Evolutionary conservation across 192 early-diverging fungal species (phyloP).

Genomic region (Phycomyces nitens): DNA sequence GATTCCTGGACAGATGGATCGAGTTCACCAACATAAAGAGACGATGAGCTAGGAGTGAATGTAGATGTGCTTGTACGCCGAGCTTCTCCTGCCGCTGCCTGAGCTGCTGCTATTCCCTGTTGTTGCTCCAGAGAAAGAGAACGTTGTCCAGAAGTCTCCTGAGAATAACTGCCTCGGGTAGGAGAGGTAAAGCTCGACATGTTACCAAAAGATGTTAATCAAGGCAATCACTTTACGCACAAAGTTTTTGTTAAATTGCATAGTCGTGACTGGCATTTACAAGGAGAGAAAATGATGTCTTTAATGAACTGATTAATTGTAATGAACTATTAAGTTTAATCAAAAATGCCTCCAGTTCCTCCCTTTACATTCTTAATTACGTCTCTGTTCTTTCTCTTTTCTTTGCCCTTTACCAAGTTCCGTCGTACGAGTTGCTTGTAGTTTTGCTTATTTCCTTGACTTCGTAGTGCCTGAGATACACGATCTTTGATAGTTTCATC

Average conservation of each 20-base stretch:
- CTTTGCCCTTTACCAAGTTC: slow-evolving; percentile 51
- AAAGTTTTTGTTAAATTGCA: background rate
- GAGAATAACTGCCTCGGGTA: background rate
- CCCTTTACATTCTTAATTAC: slow-evolving; percentile 27
- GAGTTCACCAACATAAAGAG: slow-evolving; percentile 88
- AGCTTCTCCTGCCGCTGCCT: slow-evolving; percentile 11
- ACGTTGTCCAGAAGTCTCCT: background rate
- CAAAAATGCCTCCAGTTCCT: slow-evolving; percentile 33
- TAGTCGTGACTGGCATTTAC: background rate
- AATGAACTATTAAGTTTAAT: slow-evolving; percentile 3
- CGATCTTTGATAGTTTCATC: slow-evolving; percentile 49
- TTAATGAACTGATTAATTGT: no score
- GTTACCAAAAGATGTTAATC: background rate
- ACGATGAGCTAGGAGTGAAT: background rate
- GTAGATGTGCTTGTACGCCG: background rate
- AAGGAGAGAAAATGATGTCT: background rate
- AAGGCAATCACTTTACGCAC: background rate
- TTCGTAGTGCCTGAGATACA: slow-evolving; percentile 41
- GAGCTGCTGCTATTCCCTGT: background rate
- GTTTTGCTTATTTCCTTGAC: slow-evolving; percentile 26
- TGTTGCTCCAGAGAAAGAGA: background rate
- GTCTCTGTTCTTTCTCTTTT: slow-evolving; percentile 44
- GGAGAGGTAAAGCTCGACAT: background rate
- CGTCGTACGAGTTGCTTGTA: slow-evolving; percentile 32
- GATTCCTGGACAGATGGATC: slow-evolving; percentile 84